Conservation (phyloP, 495 filamentous ascomycete species). For the Sordaria brevicollis region DNA sequence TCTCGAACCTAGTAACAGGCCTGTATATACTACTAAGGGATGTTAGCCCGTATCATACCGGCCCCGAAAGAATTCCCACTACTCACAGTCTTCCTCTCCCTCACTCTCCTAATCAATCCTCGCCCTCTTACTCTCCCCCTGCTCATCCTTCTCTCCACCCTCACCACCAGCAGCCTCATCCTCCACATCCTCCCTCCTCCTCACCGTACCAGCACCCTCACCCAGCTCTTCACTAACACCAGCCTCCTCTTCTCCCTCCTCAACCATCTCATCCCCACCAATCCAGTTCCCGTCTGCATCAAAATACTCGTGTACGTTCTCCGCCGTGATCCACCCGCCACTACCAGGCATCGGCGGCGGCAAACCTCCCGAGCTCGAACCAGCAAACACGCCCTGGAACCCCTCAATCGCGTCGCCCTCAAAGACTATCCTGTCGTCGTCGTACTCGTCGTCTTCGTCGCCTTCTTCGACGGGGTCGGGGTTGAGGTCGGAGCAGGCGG, state of each 20-base stretch:
- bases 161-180: conserved; percentile 18
- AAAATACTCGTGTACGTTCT: conserved; percentile 77
- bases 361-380: conserved; percentile 41
- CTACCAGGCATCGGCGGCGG: conserved; percentile 76
- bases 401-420: conserved; percentile 44
- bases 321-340: conserved; percentile 90
- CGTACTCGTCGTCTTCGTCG: conserved; percentile 42
- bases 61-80: too few relatives aligned
- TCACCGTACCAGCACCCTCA: conserved; percentile 33
- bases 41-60: too few relatives aligned
- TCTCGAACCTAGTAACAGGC: too few relatives aligned
- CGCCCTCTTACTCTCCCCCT: conserved; percentile 28
- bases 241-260: conserved; percentile 8
- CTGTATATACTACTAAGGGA: too few relatives aligned
- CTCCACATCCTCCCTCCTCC: conserved; percentile 28
- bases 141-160: conserved; percentile 15
- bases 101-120: conserved; percentile 22
- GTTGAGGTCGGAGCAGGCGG: conserved; percentile 80
- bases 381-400: conserved; percentile 32
- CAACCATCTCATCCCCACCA: conserved; percentile 15
- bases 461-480: conserved; percentile 54
- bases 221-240: conserved; percentile 32
- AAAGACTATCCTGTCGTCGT: conserved; percentile 45
- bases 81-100: neutral
- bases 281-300: conserved; percentile 48